Base-by-base conservation (phyloP, 75 land plant genomes). In the Pinus taeda region DNA sequence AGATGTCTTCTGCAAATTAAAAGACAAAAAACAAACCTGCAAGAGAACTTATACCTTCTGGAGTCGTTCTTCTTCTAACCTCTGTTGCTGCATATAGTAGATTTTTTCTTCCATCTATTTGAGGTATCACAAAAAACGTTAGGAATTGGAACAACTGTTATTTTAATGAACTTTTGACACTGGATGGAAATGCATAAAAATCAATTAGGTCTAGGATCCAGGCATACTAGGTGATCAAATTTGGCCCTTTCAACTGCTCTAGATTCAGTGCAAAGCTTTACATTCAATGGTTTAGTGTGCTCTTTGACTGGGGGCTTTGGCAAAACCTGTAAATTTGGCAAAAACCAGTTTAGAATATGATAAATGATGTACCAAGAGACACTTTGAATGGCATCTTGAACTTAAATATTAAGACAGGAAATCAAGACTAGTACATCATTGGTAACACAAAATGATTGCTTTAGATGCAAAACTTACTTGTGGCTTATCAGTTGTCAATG, bases 31-130 rank as follows among this genome's bases (percentile, higher is more conserved):
- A 6, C 49, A 45, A 45, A 6, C 6, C 6, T 45, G 49, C 8
- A 45, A 15, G 26, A 18, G 5, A 3, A 14, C 17, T 18, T 66
- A 4, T 60, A 93, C 98, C 93, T 88, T 90, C 33, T 78, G 82
- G 42, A 87, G 61, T 73, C 75, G 89, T 81, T 93, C 91, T 59
- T 80, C 78, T 76, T 84, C 83, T 75, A 80, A 60, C 71, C 80
- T 87, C 20, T 85, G 90, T 60, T 82, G 65, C 67, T 94, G 87
- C 58, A 82, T 42, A 5, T 81, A 74, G 42, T 76, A 58, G 13
- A 84, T 11, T 83, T 93, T 91, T 55, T 79, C 83, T 37, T 91
- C 85, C 69, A 94, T 83, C 97, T 94, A 70, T 29, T 45, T 9
- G 17, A n/a, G 6, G 26, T 18, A 12, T 15, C 36, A 66, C 4